phyloP scores from a whole-genome alignment of 768 basidiomycete genomes.

The Rhodotorula paludigena region DNA sequence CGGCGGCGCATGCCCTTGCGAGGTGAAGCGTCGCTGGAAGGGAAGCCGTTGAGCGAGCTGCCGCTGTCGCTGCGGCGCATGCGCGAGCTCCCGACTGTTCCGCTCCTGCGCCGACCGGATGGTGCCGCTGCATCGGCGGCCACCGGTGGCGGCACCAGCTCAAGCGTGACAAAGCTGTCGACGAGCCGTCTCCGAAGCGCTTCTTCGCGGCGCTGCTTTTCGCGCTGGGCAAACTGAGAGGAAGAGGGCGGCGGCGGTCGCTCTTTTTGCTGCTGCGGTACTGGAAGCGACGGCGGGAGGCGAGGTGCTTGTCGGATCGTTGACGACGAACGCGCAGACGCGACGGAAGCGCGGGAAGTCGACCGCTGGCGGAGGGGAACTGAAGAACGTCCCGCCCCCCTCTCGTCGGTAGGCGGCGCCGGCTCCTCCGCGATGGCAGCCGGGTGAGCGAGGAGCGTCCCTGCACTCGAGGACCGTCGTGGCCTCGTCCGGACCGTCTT shows the following conservation, averaged over 20 bases:
- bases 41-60: neutral
- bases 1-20: neutral
- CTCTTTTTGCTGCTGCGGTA: neutral
- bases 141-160: slow-evolving; percentile 4
- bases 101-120: neutral
- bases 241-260: neutral
- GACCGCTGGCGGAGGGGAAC: slow-evolving; percentile 1
- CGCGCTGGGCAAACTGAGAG: slow-evolving; percentile 6
- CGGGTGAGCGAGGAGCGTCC: slow-evolving; percentile 3
- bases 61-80: neutral
- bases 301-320: slow-evolving; percentile 21
- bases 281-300: neutral
- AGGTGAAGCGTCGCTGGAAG: neutral
- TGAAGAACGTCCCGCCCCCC: neutral
- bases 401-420: no score
- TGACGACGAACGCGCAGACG: slow-evolving; percentile 9
- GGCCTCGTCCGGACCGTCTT: neutral
- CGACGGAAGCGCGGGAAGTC: slow-evolving; percentile 13
- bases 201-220: slow-evolving; percentile 10
- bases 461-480: slow-evolving; percentile 12
- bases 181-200: slow-evolving; percentile 8
- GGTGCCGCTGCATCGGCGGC: neutral
- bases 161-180: slow-evolving; percentile 32
- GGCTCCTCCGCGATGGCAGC: slow-evolving; percentile 6
- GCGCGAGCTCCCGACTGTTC: neutral